Base-by-base conservation (phyloP, 192 early-diverging fungal genomes). In the Coemansia erecta region DNA sequence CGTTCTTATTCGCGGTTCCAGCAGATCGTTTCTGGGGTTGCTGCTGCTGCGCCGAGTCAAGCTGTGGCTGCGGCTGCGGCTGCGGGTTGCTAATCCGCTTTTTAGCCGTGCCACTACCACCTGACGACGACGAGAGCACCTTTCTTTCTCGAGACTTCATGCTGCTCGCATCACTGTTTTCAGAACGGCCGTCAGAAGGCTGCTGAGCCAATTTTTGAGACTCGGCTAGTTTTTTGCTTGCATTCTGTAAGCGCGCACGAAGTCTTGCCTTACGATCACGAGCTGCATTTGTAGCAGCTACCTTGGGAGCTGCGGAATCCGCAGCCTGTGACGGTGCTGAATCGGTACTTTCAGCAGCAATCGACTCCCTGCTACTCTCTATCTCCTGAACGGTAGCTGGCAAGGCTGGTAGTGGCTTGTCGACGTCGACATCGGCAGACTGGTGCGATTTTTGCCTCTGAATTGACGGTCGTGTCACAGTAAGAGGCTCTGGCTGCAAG, bases 211-310 rank as follows among this genome's bases (percentile, higher is more conserved):
- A 51, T 17, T 61, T 60, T 22, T 66, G 63, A 17, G 73, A 53
- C 45, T 77, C 69, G 7, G 68, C 74, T 46, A 66, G 13, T n/a
- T 45, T 46, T 45, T 58, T 66, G 44, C 57, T 71, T 10, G 74
- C 74, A 17, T 58, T 59, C 44, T 71, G 68, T 58, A 77, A 51
- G 11, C 63, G 60, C 11, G 74, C 74, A 18, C 65, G 63, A 2
- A 72, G 47, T 56, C 54, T 54, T 10, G 64, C 69, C 51, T 71
- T 64, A 51, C 74, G 74, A 21, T 71, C 69, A 15, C 59, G 61
- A 31, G 54, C 41, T 6, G 40, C 54, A 10, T 14, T 21, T 1
- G 60, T 14, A 28, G 57, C 37, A 11, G 61, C 14, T n/a, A 49
- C 23, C 37, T 70, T 63, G 48, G 23, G 23, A 22, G 12, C 26